Base-by-base conservation (phyloP, 2,329 filamentous ascomycete species). In the Trichoderma gracile region DNA sequence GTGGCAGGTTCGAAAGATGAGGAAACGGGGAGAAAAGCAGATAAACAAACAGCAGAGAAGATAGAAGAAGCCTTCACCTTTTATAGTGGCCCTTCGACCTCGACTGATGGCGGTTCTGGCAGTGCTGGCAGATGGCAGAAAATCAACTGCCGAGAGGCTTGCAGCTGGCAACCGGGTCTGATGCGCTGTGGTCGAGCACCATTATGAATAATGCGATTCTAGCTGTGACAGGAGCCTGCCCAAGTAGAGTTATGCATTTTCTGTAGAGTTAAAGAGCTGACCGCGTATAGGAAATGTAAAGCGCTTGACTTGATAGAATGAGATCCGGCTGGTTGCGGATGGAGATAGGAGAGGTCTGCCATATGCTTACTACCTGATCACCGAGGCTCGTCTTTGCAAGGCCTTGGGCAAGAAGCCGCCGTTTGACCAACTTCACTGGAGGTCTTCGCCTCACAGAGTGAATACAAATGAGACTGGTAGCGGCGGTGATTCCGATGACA, bases 121-220 rank as follows among this genome's bases (percentile, higher is more conserved):
- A 52, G 47, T 50, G 47, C 49, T 27, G 19, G 40, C 40, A 54
- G 49, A 8, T 62, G 58, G 58, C 40, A 62, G 27, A 19, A 23
- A 23, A 12, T n/a, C 43, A 47, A 40, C 58, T 42, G 6, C 7
- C 19, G 12, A 21, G 21, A 0, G 19, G 50, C 50, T 14, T 23
- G 33, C 50, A 23, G 30, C n/a, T 54, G 50, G 30, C 50, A 40
- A 7, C 50, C 10, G 5, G 15, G 42, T 7, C 6, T 19, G 42
- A 3, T 45, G 42, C 7, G 42, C 17, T 14, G 6, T n/a, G 17
- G 17, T 45, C 42, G 19, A 45, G 33, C 33, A 38, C 2, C 33
- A 38, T 10, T 3, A 5, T 12, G 33, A 14, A 38, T 14, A 14
- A 14, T 25, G 25, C 3, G 33, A 14, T 38, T 8, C 12, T 38